A percentile compares a stretch with the other conserved stretches of the same genome.
phyloP scores from a whole-genome alignment of 2,329 filamentous ascomycete genomes.

The Talaromyces amestolkiae region DNA sequence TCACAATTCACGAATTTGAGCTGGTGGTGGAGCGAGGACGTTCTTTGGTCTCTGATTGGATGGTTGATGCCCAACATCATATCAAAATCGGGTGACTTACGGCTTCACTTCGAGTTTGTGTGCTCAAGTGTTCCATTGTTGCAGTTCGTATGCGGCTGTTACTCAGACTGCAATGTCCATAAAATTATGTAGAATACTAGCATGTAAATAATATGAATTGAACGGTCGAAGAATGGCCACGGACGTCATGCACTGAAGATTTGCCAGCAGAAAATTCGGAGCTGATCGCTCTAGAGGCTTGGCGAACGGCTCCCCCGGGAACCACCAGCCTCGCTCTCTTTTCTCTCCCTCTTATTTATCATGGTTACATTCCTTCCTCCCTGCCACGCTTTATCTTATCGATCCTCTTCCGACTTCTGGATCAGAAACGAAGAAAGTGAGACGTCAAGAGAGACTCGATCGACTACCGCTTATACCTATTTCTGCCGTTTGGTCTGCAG shows the following conservation, averaged over 20 bases:
- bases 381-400: not conserved
- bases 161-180: not conserved
- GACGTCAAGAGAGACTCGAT: not conserved
- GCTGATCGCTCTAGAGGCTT: constrained; percentile 10
- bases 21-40: not conserved
- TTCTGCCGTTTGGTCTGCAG: not conserved
- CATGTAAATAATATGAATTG: not conserved
- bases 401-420: not conserved
- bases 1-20: not conserved
- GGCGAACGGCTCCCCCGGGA: constrained; percentile 17
- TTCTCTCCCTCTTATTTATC: constrained; percentile 11
- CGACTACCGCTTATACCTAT: not conserved
- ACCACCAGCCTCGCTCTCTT: constrained; percentile 7
- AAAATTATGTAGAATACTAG: not conserved
- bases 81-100: not conserved
- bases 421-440: not conserved
- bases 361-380: not conserved
- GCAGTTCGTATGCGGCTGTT: not conserved
- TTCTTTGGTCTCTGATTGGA: not conserved
- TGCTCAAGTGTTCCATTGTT: not conserved
- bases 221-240: not conserved
- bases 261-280: constrained; percentile 9
- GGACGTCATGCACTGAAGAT: constrained; percentile 22
- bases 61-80: not conserved
- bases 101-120: not conserved